Percentiles rank a stretch among this genome's conserved stretches.
Conservation (phyloP, 169 alveolate genomes). For the Theileria orientalis region DNA sequence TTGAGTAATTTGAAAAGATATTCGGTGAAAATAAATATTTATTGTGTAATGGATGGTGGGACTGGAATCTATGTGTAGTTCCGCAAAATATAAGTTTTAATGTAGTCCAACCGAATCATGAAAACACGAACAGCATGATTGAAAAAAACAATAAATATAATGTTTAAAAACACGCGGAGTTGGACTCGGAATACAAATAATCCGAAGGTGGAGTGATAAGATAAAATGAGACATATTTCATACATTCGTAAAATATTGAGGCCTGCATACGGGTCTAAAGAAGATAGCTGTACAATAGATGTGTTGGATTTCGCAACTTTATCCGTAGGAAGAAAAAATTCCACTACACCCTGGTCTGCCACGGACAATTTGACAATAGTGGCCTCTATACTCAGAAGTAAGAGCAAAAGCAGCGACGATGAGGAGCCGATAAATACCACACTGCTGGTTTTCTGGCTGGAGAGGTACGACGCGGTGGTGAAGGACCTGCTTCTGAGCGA, state of each 20-base stretch:
- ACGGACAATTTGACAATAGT: constrained; percentile 13
- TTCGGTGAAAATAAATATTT: too few species aligned
- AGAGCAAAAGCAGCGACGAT: not conserved
- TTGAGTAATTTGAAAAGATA: too few species aligned
- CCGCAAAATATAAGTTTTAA: too few species aligned
- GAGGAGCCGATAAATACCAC: not conserved
- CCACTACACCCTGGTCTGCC: not conserved
- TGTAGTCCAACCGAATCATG: not conserved
- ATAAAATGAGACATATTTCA: constrained; percentile 26
- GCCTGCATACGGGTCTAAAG: constrained; percentile 13
- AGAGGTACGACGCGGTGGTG: constrained; percentile 12
- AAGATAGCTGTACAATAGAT: constrained; percentile 20
- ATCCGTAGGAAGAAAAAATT: not conserved
- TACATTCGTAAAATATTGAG: constrained; percentile 24
- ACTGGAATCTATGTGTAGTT: too few species aligned
- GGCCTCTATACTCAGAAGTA: constrained; percentile 8
- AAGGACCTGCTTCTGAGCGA: constrained; percentile 20
- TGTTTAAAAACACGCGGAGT: too few species aligned
- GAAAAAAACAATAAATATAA: not conserved
- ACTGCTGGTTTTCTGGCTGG: constrained; percentile 28
- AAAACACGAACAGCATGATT: not conserved
- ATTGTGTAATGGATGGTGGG: too few species aligned
- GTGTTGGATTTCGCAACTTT: constrained; percentile 20
- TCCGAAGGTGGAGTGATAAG: too few species aligned
- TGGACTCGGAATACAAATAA: too few species aligned